Conservation (phyloP, 495 filamentous ascomycete species). For the Lophiotrema nucula region DNA sequence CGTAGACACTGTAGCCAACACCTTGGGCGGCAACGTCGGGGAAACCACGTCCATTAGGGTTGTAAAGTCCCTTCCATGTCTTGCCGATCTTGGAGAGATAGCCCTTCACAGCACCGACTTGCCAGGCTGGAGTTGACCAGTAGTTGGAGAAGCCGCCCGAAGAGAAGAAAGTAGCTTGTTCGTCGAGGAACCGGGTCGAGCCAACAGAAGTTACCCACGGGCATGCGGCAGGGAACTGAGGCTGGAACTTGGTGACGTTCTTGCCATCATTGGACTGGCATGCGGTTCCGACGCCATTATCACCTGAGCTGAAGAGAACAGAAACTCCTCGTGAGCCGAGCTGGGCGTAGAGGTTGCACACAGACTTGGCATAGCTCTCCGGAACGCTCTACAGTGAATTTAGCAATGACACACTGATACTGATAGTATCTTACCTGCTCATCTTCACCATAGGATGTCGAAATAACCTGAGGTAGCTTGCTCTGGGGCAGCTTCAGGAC, state of each 20-base stretch:
- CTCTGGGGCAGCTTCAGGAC: conserved; percentile 29
- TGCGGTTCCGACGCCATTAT: conserved; percentile 36
- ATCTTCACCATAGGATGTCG: conserved; percentile 44
- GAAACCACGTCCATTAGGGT: conserved; percentile 38
- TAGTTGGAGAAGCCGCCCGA: conserved; percentile 41
- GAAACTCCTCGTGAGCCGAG: conserved; percentile 40
- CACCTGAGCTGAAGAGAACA: conserved; percentile 40
- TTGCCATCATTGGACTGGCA: conserved; percentile 38
- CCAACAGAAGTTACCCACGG: conserved; percentile 42
- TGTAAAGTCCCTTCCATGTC: conserved; percentile 36
- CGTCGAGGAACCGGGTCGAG: conserved; percentile 35
- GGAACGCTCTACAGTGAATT: conserved; percentile 31
- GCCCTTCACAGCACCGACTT: conserved; percentile 27
- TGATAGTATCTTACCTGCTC: conserved; percentile 26
- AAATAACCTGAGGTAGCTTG: conserved; percentile 39
- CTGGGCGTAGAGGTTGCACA: conserved; percentile 39
- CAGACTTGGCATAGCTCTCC: conserved; percentile 34
- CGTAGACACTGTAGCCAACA: conserved; percentile 31
- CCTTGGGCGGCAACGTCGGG: conserved; percentile 42
- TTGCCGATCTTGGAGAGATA: conserved; percentile 35
- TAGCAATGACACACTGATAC: not conserved
- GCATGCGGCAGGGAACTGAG: conserved; percentile 39
- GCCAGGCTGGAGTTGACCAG: conserved; percentile 37
- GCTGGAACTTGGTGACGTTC: conserved; percentile 37
- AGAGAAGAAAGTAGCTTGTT: conserved; percentile 36